A percentile compares a stretch with the other conserved stretches of the same genome.
These are phyloP conservation scores for Zopfochytrium polystomum DNA, from an alignment of 371 early-diverging fungal genomes.

Conservation along the genomic window DNA sequence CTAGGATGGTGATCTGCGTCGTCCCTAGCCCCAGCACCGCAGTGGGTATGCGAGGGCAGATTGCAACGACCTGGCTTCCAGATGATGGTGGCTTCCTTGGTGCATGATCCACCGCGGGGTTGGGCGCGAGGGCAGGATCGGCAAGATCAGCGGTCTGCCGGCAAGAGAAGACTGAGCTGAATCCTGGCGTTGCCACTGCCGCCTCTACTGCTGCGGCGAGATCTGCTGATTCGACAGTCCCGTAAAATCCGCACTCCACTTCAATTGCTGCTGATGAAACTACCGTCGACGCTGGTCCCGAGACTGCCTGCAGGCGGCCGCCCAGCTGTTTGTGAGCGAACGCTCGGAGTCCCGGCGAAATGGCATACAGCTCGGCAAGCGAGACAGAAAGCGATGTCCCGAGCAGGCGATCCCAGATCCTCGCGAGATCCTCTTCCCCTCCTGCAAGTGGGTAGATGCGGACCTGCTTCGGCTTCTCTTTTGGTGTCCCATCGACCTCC, in stretches of 20 bases:
- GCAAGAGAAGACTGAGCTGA: too few relatives aligned
- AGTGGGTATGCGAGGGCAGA: neutral
- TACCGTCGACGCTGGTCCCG: neutral
- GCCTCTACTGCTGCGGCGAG: too few relatives aligned
- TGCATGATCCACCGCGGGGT: neutral
- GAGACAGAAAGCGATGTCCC: neutral
- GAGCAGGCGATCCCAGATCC: neutral
- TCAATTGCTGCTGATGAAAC: neutral
- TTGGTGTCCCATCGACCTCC: too few relatives aligned
- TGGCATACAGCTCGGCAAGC: neutral
- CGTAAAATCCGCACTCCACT: neutral
- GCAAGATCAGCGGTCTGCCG: too few relatives aligned
- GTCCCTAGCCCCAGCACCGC: neutral
- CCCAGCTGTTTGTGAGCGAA: neutral
- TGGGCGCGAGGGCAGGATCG: too few relatives aligned
- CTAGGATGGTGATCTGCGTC: neutral
- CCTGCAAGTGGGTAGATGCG: too few relatives aligned
- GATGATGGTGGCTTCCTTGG: neutral
- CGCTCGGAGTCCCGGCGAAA: neutral
- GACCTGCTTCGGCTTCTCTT: too few relatives aligned
- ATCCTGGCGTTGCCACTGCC: too few relatives aligned
- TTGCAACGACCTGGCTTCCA: conserved; percentile 6
- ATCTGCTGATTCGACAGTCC: too few relatives aligned
- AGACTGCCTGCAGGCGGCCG: neutral
- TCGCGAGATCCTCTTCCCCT: neutral